These are phyloP conservation scores for Marvania coccoides DNA, from an alignment of 139 green algal species.

Conservation along the genomic window DNA sequence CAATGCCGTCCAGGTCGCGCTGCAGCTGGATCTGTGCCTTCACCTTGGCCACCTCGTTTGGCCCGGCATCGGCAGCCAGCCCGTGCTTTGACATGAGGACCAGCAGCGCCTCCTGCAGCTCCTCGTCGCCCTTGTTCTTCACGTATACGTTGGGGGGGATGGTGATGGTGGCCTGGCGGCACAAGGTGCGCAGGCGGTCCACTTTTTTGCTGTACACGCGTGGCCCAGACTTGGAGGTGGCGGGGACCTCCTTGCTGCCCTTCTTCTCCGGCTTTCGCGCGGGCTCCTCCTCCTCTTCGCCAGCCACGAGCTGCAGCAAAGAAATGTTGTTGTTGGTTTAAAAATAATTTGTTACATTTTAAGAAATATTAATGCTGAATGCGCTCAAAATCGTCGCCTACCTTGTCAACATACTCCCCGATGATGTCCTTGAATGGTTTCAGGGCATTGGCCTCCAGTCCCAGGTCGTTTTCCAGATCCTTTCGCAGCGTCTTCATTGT, in stretches of 20 bases:
- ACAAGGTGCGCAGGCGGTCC: conserved; percentile 15
- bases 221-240: background rate
- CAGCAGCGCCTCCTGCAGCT: conserved; percentile 12
- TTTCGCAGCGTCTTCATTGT: conserved; percentile 10
- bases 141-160: conserved; percentile 25
- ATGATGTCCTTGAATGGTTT: conserved; percentile 24
- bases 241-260: background rate
- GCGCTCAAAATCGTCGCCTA: too few relatives aligned
- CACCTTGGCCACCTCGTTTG: conserved; percentile 10
- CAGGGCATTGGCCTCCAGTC: conserved; percentile 13
- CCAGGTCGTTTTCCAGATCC: conserved; percentile 20
- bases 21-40: conserved; percentile 35
- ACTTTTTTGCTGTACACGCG: conserved; percentile 12
- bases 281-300: background rate
- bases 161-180: conserved; percentile 21
- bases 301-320: background rate
- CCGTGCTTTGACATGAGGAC: conserved; percentile 24
- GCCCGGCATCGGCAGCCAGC: conserved; percentile 6
- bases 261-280: background rate
- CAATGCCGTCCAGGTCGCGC: conserved; percentile 66
- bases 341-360: background rate
- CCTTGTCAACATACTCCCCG: conserved; percentile 16
- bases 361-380: too few relatives aligned
- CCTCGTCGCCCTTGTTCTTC: conserved; percentile 14
- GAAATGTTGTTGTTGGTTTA: background rate